Conservation (phyloP, 2,329 filamentous ascomycete genomes). For the Grosmannia serpens region DNA sequence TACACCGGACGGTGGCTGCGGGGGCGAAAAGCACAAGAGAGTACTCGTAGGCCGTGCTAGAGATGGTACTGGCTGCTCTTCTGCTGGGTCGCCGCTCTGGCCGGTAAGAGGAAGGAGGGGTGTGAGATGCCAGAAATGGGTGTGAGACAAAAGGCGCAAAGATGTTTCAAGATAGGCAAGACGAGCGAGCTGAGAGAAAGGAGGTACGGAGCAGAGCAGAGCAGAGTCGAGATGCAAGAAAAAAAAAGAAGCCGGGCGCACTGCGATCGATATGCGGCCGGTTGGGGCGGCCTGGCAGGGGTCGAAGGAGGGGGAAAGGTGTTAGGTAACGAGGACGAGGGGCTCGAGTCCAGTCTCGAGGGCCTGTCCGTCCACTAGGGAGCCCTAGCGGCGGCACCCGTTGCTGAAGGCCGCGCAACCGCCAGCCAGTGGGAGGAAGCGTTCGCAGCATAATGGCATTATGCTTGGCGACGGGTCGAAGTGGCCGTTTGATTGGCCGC, state of each 20-base stretch:
- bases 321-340: background rate
- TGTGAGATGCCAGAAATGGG: background rate
- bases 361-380: slow-evolving; percentile 8
- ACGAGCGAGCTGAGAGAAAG: background rate
- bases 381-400: slow-evolving; percentile 9
- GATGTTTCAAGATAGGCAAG: background rate
- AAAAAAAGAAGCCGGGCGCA: slow-evolving; percentile 2
- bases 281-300: slow-evolving; percentile 7
- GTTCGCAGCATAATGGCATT: background rate
- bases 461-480: slow-evolving; percentile 5
- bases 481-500: slow-evolving; percentile 7
- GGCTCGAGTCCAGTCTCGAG: background rate
- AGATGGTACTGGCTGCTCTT: background rate
- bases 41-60: background rate
- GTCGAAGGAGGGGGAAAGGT: background rate
- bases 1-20: background rate
- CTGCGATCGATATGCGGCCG: slow-evolving; percentile 11
- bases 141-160: background rate
- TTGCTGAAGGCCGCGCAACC: slow-evolving; percentile 4
- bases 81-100: background rate
- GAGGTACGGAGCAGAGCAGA: background rate
- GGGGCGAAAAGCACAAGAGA: background rate
- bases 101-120: background rate
- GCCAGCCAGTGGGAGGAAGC: slow-evolving; percentile 1
- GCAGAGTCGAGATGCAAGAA: background rate